Percentiles rank a stretch among this genome's conserved stretches.
phyloP scores from a whole-genome alignment of 2,329 filamentous ascomycete genomes.

The Fusarium staphyleae region DNA sequence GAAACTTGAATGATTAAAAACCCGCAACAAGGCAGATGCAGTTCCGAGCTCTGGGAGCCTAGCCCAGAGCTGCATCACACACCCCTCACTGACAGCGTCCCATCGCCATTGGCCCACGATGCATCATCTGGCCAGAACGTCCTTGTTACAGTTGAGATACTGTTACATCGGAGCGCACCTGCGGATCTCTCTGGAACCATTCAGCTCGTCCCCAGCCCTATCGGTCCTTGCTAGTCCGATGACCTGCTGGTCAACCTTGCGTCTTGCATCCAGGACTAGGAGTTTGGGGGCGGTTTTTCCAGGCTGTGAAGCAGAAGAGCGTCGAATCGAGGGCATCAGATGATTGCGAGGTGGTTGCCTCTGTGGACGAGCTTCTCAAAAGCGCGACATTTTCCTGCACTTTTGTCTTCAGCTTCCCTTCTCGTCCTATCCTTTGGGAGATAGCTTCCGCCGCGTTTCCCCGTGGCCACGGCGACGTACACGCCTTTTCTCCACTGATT shows the following conservation, averaged over 20 bases:
- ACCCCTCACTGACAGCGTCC: constrained; percentile 12
- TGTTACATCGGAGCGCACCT: constrained; percentile 20
- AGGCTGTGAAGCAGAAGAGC: constrained; percentile 6
- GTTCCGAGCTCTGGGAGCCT: constrained; percentile 33
- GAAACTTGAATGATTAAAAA: background rate
- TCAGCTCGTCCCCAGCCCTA: constrained; percentile 9
- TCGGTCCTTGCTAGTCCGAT: constrained; percentile 10
- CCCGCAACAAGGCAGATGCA: constrained; percentile 27
- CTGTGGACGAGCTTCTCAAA: constrained; percentile 23
- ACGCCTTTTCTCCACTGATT: constrained; percentile 18
- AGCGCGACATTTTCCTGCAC: constrained; percentile 22
- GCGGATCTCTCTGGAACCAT: background rate
- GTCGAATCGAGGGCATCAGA: constrained; percentile 29
- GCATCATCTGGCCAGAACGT: constrained; percentile 19
- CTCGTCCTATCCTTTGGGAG: background rate
- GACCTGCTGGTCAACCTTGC: too few species aligned
- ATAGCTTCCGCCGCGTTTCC: background rate
- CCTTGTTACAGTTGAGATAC: constrained; percentile 21
- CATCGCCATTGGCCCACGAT: constrained; percentile 23
- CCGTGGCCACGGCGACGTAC: constrained; percentile 6
- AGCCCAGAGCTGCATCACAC: constrained; percentile 33
- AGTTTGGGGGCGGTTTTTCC: constrained; percentile 13
- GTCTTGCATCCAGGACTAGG: background rate
- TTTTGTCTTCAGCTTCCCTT: constrained; percentile 29
- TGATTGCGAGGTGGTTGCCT: constrained; percentile 36